Evolutionary conservation across 768 basidiomycete genomes (phyloP).

Genomic region (Leccinum imitatum): DNA sequence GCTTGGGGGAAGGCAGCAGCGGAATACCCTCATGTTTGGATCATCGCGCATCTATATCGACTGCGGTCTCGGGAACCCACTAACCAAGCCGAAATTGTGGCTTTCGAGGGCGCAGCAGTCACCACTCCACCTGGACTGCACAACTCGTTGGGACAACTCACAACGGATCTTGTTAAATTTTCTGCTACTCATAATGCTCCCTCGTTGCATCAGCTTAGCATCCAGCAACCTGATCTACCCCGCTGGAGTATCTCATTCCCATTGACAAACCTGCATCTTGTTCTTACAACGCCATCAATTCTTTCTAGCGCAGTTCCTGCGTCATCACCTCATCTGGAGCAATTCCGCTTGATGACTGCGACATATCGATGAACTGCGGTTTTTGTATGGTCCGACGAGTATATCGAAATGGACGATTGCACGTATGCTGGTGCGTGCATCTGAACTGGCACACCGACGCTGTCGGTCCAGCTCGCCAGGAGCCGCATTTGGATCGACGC

Average conservation of each 20-base stretch:
- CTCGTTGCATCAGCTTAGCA: conserved; percentile 33
- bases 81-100: conserved; percentile 48
- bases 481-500: conserved; percentile 32
- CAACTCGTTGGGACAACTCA: conserved; percentile 31
- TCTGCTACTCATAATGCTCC: conserved; percentile 36
- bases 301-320: conserved; percentile 18
- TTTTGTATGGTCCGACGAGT: conserved; percentile 39
- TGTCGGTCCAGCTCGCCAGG: conserved; percentile 47
- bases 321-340: conserved; percentile 41
- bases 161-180: conserved; percentile 26
- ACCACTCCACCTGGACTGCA: conserved; percentile 35
- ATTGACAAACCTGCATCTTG: conserved; percentile 37
- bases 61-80: conserved; percentile 42
- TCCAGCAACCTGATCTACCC: conserved; percentile 39
- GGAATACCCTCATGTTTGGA: conserved; percentile 52
- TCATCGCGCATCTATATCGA: conserved; percentile 51
- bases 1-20: conserved; percentile 46
- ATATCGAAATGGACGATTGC: conserved; percentile 47
- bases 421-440: conserved; percentile 61
- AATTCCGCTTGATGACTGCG: conserved; percentile 56
- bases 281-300: conserved; percentile 26
- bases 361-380: conserved; percentile 45
- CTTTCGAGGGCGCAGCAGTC: conserved; percentile 45
- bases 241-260: conserved; percentile 33
- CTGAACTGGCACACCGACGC: conserved; percentile 44